These are phyloP conservation scores for Ostreobium quekettii DNA, from an alignment of 139 green algal genomes.

Conservation along the genomic window DNA sequence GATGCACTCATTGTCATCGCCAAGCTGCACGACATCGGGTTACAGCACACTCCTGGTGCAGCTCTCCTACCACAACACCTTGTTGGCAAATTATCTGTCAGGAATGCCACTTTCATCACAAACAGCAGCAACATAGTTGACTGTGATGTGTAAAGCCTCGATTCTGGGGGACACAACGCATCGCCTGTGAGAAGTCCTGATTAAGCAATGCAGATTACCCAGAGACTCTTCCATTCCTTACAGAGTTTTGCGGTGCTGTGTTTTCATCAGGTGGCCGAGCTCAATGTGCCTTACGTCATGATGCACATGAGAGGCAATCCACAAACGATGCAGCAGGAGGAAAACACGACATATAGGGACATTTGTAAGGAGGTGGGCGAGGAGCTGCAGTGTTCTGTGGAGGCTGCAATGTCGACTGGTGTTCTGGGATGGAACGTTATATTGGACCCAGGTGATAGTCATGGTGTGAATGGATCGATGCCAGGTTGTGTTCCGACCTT, in stretches of 20 bases:
- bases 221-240: neutral
- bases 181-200: too few relatives aligned
- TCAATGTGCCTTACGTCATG: slow-evolving; percentile 81
- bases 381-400: slow-evolving; percentile 45
- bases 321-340: slow-evolving; percentile 55
- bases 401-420: slow-evolving; percentile 53
- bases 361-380: slow-evolving; percentile 47
- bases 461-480: too few relatives aligned
- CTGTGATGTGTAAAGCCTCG: too few relatives aligned
- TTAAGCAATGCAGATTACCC: neutral
- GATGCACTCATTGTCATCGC: too few relatives aligned
- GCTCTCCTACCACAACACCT: too few relatives aligned
- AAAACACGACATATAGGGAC: slow-evolving; percentile 53
- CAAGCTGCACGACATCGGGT: too few relatives aligned
- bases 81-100: too few relatives aligned
- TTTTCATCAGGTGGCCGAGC: slow-evolving; percentile 46
- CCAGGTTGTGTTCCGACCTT: too few relatives aligned
- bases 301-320: slow-evolving; percentile 94
- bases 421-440: slow-evolving; percentile 81
- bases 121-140: too few relatives aligned
- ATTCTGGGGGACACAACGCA: too few relatives aligned
- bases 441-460: slow-evolving; percentile 63
- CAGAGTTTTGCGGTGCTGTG: neutral
- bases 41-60: too few relatives aligned
- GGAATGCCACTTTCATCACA: too few relatives aligned